Base-by-base conservation (phyloP, 2,329 filamentous ascomycete species). In the Cryphonectria parasitica region DNA sequence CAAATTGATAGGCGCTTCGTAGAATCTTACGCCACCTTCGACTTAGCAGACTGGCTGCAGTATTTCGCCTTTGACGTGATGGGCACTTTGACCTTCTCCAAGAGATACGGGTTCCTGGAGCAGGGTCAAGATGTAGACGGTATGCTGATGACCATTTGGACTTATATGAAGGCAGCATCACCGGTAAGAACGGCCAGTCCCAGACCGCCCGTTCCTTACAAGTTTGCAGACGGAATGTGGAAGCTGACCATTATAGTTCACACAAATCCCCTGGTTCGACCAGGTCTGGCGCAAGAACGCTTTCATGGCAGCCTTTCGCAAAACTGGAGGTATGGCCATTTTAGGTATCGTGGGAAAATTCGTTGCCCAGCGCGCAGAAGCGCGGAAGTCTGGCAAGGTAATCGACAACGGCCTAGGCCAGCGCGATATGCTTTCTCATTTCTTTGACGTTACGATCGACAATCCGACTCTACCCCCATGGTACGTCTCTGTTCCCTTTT, bases 51-150 rank as follows among this genome's bases (percentile, higher is more conserved):
- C 41, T 85, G 82, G 80, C 78, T 85, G 66, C 79, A 81, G 71
- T 80, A 77, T 64, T 80, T 83, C 73, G 82, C 82, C 7, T 84
- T 84, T 75, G 83, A 85, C 73, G 82, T 87, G 68, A 80, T 87
- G 2, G 85, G 84, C 22, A 84, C 86, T 75, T 82, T 87, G 10
- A 81, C 82, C 11, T 87, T 86, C 73, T 84, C 77, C 72, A 80
- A 83, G 41, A 82, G 81, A n/a, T 87, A 86, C 72, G 86, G 85
- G 0, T 88, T 87, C 74, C 74, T 88, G 6, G 82, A 80, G 2
- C 80, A 83, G 49, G 85, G 85, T 0, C 73, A 78, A 60, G 86
- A 88, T 72, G 82, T 86, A 45, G 84, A 86, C 71, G 75, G 78
- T 45, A 83, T 83, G 3, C 87, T 88, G 75, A 82, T 80, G 75